Conservation (phyloP, 768 basidiomycete species). For the Trichaptum fuscoviolaceum region DNA sequence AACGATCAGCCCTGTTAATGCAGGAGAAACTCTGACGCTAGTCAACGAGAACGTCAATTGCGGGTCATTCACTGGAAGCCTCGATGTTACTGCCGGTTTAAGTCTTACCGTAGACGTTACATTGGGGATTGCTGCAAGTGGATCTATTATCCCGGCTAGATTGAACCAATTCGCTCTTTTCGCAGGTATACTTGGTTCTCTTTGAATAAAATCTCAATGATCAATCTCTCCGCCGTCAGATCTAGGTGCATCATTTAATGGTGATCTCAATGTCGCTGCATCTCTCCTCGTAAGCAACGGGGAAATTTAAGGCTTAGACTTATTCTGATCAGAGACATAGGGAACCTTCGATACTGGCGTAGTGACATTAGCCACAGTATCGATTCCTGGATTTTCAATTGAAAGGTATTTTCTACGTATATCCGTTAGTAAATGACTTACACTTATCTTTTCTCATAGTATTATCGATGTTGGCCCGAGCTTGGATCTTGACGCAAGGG, state of each 20-base stretch:
- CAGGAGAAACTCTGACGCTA: slow-evolving; percentile 17
- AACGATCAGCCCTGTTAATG: slow-evolving; percentile 13
- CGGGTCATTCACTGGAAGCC: background rate
- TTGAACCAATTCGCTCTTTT: slow-evolving; percentile 31
- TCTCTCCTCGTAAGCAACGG: slow-evolving; percentile 28
- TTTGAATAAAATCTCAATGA: background rate
- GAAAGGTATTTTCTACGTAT: slow-evolving; percentile 37
- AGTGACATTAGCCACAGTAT: slow-evolving; percentile 33
- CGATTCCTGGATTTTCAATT: slow-evolving; percentile 43
- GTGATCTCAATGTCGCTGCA: slow-evolving; percentile 32
- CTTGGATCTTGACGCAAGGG: slow-evolving; percentile 15
- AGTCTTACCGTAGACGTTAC: slow-evolving; percentile 16
- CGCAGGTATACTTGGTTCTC: slow-evolving; percentile 23
- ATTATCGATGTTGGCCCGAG: slow-evolving; percentile 42
- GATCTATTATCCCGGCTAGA: slow-evolving; percentile 41
- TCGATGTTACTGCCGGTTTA: slow-evolving; percentile 11
- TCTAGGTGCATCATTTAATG: slow-evolving; percentile 35
- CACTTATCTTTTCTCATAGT: slow-evolving; percentile 17
- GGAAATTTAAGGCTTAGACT: background rate
- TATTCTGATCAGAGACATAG: slow-evolving; percentile 13
- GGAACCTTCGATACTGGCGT: slow-evolving; percentile 39
- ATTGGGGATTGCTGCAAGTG: slow-evolving; percentile 37
- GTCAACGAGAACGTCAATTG: slow-evolving; percentile 18
- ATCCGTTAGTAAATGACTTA: background rate
- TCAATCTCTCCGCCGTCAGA: slow-evolving; percentile 18